Evolutionary conservation across 169 alveolate genomes (phyloP).

Genomic region (Plasmodium fragile): DNA sequence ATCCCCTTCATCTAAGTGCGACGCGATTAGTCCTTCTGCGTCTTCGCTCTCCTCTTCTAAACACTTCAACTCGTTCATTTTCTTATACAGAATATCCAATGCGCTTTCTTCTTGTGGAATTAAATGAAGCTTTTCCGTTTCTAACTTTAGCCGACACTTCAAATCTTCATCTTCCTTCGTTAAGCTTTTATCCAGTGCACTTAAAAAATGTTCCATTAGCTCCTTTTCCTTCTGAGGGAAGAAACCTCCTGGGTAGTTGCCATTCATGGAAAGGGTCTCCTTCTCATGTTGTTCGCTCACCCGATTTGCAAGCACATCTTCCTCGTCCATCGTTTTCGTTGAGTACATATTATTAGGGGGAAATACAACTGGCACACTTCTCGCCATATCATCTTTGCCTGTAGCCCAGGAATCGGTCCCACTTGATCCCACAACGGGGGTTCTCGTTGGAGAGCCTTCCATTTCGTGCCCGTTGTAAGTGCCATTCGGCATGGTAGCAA

Average conservation of each 20-base stretch:
- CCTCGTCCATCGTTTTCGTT: neutral
- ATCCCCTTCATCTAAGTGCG: neutral
- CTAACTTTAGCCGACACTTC: neutral
- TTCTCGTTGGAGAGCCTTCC: neutral
- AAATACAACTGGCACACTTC: neutral
- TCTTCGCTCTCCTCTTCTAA: conserved; percentile 6
- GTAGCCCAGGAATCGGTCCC: neutral
- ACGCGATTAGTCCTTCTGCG: neutral
- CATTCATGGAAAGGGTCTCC: neutral
- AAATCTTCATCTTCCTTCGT: neutral
- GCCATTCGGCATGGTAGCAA: neutral
- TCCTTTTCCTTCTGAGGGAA: conserved; percentile 11
- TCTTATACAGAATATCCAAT: neutral
- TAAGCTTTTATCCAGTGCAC: neutral
- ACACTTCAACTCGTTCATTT: neutral
- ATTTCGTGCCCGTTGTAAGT: neutral
- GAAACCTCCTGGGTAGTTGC: neutral
- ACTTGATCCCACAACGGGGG: neutral
- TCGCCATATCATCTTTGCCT: neutral
- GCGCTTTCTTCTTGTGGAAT: neutral
- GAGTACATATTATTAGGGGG: neutral
- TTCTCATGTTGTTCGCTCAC: neutral
- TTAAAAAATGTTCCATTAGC: conserved; percentile 10
- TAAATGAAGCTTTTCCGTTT: neutral
- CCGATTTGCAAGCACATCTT: neutral